These are phyloP conservation scores for Cairneyella variabilis DNA, from an alignment of 495 filamentous ascomycete genomes.

Conservation along the genomic window DNA sequence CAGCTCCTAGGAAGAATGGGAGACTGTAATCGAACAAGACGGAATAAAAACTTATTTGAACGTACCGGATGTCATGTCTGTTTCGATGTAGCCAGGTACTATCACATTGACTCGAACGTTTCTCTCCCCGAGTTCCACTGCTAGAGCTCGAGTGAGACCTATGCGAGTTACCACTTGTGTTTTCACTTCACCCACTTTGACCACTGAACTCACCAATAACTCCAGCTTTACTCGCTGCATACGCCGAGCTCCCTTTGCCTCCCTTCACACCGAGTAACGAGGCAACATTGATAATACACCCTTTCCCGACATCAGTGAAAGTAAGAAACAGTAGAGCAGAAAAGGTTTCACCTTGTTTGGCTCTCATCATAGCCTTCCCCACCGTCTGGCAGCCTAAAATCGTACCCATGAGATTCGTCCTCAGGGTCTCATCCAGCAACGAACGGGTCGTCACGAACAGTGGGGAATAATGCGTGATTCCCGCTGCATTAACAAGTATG, in stretches of 20 bases:
- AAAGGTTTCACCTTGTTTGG: slow-evolving; percentile 28
- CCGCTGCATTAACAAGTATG: slow-evolving; percentile 74
- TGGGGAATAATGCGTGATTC: slow-evolving; percentile 56
- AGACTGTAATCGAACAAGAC: not conserved
- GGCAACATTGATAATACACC: slow-evolving; percentile 77
- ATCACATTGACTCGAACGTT: slow-evolving; percentile 74
- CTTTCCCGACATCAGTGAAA: too few species aligned
- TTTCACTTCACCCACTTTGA: too few species aligned
- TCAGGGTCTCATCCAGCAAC: slow-evolving; percentile 47
- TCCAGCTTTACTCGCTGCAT: slow-evolving; percentile 79
- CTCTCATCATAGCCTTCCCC: slow-evolving; percentile 47
- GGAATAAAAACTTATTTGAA: not conserved
- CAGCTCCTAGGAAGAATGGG: not conserved
- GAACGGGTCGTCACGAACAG: slow-evolving; percentile 42
- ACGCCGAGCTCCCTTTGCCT: slow-evolving; percentile 62
- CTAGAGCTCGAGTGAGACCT: slow-evolving; percentile 67
- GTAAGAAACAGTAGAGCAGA: too few species aligned
- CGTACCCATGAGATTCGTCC: slow-evolving; percentile 70
- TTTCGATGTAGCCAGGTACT: slow-evolving; percentile 78
- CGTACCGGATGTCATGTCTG: slow-evolving; percentile 70
- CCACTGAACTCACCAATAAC: slow-evolving; percentile 50
- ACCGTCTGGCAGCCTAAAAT: slow-evolving; percentile 59
- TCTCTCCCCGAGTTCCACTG: slow-evolving; percentile 54
- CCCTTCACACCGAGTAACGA: slow-evolving; percentile 64
- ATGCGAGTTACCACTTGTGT: too few species aligned